These are phyloP conservation scores for Epichloe festucae DNA, from an alignment of 2,329 filamentous ascomycete genomes.

Conservation along the genomic window DNA sequence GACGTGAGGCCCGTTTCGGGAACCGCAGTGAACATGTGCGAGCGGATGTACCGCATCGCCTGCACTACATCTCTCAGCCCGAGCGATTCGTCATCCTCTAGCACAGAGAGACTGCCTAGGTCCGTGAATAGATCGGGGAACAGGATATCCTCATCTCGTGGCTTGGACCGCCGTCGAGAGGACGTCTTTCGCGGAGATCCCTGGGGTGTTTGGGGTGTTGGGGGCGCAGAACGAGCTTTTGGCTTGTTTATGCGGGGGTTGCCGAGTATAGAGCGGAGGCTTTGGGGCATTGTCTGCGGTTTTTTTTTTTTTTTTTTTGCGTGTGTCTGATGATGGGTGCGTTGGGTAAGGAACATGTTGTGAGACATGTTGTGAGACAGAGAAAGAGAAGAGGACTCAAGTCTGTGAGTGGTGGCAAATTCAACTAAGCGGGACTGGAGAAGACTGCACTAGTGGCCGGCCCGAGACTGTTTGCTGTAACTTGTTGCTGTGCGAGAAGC, in stretches of 20 bases:
- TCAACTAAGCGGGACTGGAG: too few species aligned
- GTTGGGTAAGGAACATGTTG: too few species aligned
- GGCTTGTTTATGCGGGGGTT: conserved; percentile 24
- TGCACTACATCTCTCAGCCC: conserved; percentile 49
- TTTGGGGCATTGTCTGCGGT: conserved; percentile 15
- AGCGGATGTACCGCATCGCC: conserved; percentile 48
- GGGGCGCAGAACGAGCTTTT: conserved; percentile 4
- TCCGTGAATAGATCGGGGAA: conserved; percentile 44
- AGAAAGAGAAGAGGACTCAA: too few species aligned
- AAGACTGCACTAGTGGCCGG: too few species aligned
- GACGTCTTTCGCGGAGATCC: conserved; percentile 11
- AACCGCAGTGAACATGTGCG: conserved; percentile 50
- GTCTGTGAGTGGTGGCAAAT: too few species aligned
- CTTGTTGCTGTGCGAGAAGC: too few species aligned
- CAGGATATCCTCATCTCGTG: conserved; percentile 14
- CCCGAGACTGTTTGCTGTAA: too few species aligned
- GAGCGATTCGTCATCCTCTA: conserved; percentile 36
- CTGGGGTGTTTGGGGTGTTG: conserved; percentile 2
- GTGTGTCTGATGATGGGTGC: neutral
- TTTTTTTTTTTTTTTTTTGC: neutral
- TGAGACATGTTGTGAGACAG: too few species aligned
- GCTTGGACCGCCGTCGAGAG: conserved; percentile 9
- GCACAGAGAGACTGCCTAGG: conserved; percentile 39
- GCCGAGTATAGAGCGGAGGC: conserved; percentile 26
- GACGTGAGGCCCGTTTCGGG: conserved; percentile 53